Evolutionary conservation across 208 protist species (phyloP).

Genomic region (Acanthamoeba polyphaga): DNA sequence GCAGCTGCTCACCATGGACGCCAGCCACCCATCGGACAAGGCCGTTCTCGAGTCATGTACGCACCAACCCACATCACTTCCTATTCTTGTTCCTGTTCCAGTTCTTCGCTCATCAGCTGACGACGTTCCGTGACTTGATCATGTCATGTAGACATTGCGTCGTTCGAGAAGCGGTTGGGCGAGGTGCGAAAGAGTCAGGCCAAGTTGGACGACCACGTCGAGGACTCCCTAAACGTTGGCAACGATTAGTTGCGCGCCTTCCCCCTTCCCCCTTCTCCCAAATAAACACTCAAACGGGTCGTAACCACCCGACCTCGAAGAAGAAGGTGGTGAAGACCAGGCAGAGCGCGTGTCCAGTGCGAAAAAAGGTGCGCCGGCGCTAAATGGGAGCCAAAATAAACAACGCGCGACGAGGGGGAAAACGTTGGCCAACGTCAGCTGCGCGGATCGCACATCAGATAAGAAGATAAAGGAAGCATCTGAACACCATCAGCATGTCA

Average conservation of each 20-base stretch:
- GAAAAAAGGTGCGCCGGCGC: too few relatives aligned
- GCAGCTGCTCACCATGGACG: conserved; percentile 23
- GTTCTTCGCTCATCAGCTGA: too few relatives aligned
- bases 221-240: neutral
- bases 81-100: neutral
- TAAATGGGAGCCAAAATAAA: neutral
- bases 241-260: neutral
- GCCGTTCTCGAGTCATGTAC: conserved; percentile 40
- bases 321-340: too few relatives aligned
- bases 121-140: too few relatives aligned
- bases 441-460: neutral
- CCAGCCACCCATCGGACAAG: conserved; percentile 53
- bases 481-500: neutral
- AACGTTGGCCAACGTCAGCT: neutral
- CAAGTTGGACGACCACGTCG: neutral
- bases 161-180: conserved; percentile 32
- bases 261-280: too few relatives aligned
- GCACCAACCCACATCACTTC: neutral
- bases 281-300: too few relatives aligned
- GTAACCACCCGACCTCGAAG: too few relatives aligned
- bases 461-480: neutral
- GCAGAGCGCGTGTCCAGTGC: too few relatives aligned
- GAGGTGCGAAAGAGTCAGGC: conserved; percentile 41
- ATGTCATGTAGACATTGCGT: neutral
- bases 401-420: too few relatives aligned